Percentiles rank a stretch among this genome's conserved stretches.
phyloP scores from a whole-genome alignment of 192 early-diverging fungal species.

The Thoreauomyces humboldtii region DNA sequence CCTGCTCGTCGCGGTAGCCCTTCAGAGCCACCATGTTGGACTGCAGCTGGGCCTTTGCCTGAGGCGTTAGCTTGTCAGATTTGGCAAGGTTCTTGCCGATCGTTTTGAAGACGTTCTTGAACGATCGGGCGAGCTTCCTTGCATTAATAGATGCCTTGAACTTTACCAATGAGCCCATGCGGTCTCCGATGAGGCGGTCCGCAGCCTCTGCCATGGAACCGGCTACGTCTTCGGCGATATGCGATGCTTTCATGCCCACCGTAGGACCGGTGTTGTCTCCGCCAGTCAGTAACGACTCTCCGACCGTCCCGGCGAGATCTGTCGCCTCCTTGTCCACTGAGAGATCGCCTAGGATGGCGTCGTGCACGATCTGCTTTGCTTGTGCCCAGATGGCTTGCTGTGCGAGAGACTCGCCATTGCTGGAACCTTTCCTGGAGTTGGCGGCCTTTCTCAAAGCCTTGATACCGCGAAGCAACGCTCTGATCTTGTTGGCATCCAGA shows the following conservation, averaged over 20 bases:
- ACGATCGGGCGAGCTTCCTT: background rate
- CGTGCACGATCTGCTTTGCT: background rate
- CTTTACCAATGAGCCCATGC: background rate
- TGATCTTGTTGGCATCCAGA: background rate
- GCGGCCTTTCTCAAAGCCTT: background rate
- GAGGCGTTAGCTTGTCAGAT: background rate
- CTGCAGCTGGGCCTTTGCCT: background rate
- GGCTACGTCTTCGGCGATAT: conserved; percentile 1
- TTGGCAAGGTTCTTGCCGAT: background rate
- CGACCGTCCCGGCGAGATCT: background rate
- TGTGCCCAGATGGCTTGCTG: background rate
- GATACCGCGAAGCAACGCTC: background rate
- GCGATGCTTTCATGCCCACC: background rate
- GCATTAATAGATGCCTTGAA: background rate
- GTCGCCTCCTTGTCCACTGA: background rate
- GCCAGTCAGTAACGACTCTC: background rate
- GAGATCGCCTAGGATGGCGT: background rate
- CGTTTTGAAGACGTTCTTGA: background rate
- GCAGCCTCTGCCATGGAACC: background rate
- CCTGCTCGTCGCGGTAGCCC: background rate
- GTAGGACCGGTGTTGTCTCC: background rate
- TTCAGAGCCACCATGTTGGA: background rate
- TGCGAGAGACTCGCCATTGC: background rate
- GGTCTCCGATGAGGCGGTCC: background rate
- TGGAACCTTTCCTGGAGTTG: conserved; percentile 2